Evolutionary conservation across 352 stramenopile species (phyloP), one percentile per base, ranked within the genome.

Genomic region (Phytopythium kandeliae): DNA sequence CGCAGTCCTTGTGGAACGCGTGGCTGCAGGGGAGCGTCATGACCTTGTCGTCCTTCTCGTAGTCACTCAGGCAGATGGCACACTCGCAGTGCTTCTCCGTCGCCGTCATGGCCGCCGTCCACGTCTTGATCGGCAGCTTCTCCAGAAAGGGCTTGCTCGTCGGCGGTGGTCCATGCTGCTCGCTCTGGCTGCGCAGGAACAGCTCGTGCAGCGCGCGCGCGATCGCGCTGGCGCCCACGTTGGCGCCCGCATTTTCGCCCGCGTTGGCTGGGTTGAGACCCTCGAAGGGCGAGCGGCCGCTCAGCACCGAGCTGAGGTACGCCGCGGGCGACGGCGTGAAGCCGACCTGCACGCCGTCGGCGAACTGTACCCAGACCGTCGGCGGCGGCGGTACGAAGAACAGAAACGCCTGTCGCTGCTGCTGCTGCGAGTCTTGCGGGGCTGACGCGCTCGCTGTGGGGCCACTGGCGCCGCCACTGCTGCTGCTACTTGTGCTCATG

Each of bases 1-100:
- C 75, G 49, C 82, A 92, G 33, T 86, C 69, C 58, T 84, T 79
- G 70, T 92, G 82, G 57, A 92, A 90, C 22, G 66, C 70, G 56
- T 92, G 82, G 16, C 73, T 72, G 43, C 82, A 92, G 1, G 82
- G 82, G 6, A 92, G 65, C n/a, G 69, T 68, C 15, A 89, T 58
- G 12, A 92, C 67, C 24, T 67, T 40, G 26, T 92, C 76, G 22
- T 82, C 65, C 12, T 75, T 71, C 59, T 83, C 74, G 43, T 84
- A 92, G 50, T 88, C 81, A 54, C 66, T 77, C 36, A 92, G 54
- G 48, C 81, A 92, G 51, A 92, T 92, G 48, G 79, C 62, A 51
- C 81, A 92, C 49, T 89, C 78, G 9, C 61, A 77, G 66, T 83
- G 59, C 31, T 66, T 74, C 34, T 86, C 78, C 0, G 37, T 66